Evolutionary conservation across 1,139 yeast genomes (phyloP), one percentile per base, ranked within the genome.

Genomic region (Hyphopichia wangnamkhiaoensis): DNA sequence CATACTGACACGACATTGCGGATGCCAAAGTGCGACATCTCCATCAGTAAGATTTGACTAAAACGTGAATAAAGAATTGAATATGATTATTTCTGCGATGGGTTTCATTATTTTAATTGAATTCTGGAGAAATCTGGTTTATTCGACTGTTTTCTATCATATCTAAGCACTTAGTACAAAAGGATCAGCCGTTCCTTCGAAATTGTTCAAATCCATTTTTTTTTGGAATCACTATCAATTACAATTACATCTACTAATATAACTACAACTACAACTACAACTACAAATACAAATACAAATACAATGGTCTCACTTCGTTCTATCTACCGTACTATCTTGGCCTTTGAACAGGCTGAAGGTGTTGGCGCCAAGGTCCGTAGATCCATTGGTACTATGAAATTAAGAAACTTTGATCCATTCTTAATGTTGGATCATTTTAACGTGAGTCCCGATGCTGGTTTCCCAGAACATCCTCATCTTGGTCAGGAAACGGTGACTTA

Each of bases 401-500:
- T 80, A 68, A 73, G 90, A 53, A 82, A 82, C 58, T 87, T 87
- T 63, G 75, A 88, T 20, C 96, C 96, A 4, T 90, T 90, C 58
- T 68, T 90, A 44, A 74, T 90, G 84, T 71, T 88, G 37, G 97
- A 90, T 57, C 95, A 89, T 57, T 88, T 89, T 60, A 46, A 58
- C n/a, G 56, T 61, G 38, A 47, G 56, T 8, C 71, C 68, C 10
- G 59, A 68, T 37, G 87, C 88, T n/a, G 94, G 94, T 0, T 89
- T 89, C 67, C 96, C 96, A 5, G 93, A 87, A 52, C 97, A 90
- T 58, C 96, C 96, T 19, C 97, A 90, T 61, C 77, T 88, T 44
- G 96, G 96, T 23, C 94, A 87, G 63, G 96, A 88, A 61, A 90
- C 96, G 21, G 80, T 90, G 45, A 84, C 96, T 3, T 79, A 83